Percentiles rank a stretch among this genome's conserved stretches.
Evolutionary conservation across 768 basidiomycete genomes (phyloP).

Genomic region (Serendipita sp.): DNA sequence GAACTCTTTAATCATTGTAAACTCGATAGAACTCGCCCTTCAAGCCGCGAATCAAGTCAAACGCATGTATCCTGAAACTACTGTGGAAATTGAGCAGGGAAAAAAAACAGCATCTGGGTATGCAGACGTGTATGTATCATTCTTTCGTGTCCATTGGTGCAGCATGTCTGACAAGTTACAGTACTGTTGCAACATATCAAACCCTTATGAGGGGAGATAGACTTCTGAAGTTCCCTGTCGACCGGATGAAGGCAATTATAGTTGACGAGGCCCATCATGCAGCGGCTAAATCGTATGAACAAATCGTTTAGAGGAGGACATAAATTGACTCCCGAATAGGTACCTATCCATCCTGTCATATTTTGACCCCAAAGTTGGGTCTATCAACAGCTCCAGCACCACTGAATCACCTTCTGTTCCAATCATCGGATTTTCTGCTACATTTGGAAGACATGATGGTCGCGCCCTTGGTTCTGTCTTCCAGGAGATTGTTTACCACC

Average conservation of each 20-base stretch:
- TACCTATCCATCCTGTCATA: slow-evolving; percentile 73
- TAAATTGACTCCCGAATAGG: slow-evolving; percentile 21
- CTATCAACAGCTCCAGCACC: background rate
- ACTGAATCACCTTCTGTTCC: slow-evolving; percentile 30
- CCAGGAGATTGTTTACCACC: slow-evolving; percentile 81
- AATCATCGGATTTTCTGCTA: slow-evolving; percentile 88
- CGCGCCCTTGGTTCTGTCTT: slow-evolving; percentile 79
- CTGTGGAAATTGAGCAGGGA: slow-evolving; percentile 88
- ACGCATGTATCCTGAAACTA: slow-evolving; percentile 50
- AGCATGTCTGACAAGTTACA: slow-evolving; percentile 15
- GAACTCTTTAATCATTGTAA: slow-evolving; percentile 68
- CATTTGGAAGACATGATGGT: slow-evolving; percentile 83
- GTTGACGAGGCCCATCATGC: slow-evolving; percentile 95
- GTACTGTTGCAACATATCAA: slow-evolving; percentile 82
- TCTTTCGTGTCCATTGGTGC: slow-evolving; percentile 8
- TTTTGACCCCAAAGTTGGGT: slow-evolving; percentile 37
- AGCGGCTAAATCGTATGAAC: slow-evolving; percentile 70
- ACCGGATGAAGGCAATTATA: slow-evolving; percentile 52
- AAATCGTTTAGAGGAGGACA: background rate
- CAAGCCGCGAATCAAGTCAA: slow-evolving; percentile 67
- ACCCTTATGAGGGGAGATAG: slow-evolving; percentile 50
- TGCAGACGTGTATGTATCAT: slow-evolving; percentile 54
- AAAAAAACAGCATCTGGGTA: slow-evolving; percentile 49
- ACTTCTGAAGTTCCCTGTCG: slow-evolving; percentile 59
- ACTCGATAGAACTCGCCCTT: slow-evolving; percentile 72